Base-by-base conservation (phyloP, 176 grass and related monocot species). In the Ananas comosus region DNA sequence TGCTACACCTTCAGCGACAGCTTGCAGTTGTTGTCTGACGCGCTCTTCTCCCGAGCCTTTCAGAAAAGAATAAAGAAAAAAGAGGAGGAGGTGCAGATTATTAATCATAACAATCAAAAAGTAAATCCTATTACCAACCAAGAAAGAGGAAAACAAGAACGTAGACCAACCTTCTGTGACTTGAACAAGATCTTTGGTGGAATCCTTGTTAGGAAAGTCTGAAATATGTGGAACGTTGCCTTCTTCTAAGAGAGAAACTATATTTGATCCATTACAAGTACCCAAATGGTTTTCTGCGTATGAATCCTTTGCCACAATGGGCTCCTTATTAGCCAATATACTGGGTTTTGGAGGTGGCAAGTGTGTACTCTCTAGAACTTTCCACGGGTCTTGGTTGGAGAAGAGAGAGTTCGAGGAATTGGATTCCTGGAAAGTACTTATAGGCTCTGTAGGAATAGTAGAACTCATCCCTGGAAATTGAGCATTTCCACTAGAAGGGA, bases 1-100 rank as follows among this genome's bases (percentile, higher is more conserved):
- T 80, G 88, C 92, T 65, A 89, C 88, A 73, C 65, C 86, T 81
- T 96, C 88, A 71, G 92, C 92, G 63, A 96, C 88, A 82, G 74
- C 86, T 85, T 96, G 92, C 72, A 92, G 68, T 67, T 92, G 92
- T 14, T 64, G 79, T 49, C 88, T 96, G 51, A 91, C 68, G 64
- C 61, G 78, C 57, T 92, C 86, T 63, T 96, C 88, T 72, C 89
- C 88, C 65, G 77, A 78, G 74, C 79, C 80, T 85, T 66, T 73
- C 28, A 78, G 33, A 69, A 51, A 22, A 64, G 12, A 71, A 74
- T 27, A 54, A 23, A 19, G 3, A n/a, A 70, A 50, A 65, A 50
- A 51, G 28, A 17, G 5, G 13, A 18, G 74, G 65, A 50, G 61
- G 0, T 22, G 33, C 5, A 42, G 33, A 42, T 42, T 42, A 42